Percentiles rank a stretch among this genome's conserved stretches.
Conservation (phyloP, 495 filamentous ascomycete species). For the Neurospora sp. region DNA sequence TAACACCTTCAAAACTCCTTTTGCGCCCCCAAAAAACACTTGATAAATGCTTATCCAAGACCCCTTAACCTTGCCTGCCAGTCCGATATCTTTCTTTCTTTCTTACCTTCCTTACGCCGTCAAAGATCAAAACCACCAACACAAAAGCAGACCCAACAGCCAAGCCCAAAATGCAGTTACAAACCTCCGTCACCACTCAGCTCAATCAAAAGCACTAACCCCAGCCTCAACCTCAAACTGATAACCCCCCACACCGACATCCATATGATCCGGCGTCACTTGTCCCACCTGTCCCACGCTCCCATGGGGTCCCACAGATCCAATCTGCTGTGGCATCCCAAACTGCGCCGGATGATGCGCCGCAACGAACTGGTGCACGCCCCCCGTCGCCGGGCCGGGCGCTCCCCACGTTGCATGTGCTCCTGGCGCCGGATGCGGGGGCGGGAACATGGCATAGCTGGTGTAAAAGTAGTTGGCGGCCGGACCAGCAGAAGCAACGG, state of each 20-base stretch:
- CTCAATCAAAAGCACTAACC: neutral
- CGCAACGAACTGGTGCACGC: neutral
- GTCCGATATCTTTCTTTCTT: neutral
- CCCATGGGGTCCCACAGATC: neutral
- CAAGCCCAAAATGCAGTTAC: neutral
- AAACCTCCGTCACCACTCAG: neutral
- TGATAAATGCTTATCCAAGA: neutral
- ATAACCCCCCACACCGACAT: neutral
- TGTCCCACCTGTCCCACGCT: neutral
- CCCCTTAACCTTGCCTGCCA: neutral
- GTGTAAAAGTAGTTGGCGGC: neutral
- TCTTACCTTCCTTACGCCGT: neutral
- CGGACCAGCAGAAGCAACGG: neutral
- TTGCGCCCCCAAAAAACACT: neutral
- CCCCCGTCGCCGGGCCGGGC: no score
- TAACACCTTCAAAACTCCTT: neutral
- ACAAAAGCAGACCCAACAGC: neutral
- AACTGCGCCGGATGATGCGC: neutral
- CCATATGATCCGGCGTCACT: neutral
- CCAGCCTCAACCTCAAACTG: neutral
- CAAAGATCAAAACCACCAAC: neutral
- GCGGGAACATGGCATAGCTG: neutral
- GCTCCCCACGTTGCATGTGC: no score
- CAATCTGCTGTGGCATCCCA: neutral
- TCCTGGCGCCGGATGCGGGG: neutral